These are phyloP conservation scores for Nemania sp. DNA, from an alignment of 2,329 filamentous ascomycete species.

Conservation along the genomic window DNA sequence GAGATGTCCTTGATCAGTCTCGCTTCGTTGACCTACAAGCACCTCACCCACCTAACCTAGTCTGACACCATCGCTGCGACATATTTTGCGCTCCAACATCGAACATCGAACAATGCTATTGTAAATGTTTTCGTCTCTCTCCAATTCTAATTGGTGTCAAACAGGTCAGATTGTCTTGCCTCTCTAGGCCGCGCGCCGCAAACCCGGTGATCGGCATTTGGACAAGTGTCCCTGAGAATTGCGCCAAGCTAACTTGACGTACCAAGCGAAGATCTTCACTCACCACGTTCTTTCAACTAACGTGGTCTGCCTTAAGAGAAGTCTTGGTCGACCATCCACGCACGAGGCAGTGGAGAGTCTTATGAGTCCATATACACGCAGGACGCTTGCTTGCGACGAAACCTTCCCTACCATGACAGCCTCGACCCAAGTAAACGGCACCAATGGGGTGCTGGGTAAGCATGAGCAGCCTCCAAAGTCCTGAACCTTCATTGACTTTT, in stretches of 20 bases:
- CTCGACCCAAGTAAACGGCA: slow-evolving; percentile 33
- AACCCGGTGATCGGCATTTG: slow-evolving; percentile 33
- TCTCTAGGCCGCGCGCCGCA: slow-evolving; percentile 27
- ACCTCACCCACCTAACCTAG: not conserved
- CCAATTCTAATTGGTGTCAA: slow-evolving; percentile 24
- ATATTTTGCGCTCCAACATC: slow-evolving; percentile 7
- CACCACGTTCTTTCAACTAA: slow-evolving; percentile 6
- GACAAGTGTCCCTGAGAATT: slow-evolving; percentile 17
- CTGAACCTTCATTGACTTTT: slow-evolving; percentile 1
- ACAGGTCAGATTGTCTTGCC: slow-evolving; percentile 27
- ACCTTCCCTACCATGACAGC: slow-evolving; percentile 32
- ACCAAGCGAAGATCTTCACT: slow-evolving; percentile 15
- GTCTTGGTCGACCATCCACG: not conserved
- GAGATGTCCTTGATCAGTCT: slow-evolving; percentile 7
- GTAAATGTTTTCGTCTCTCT: slow-evolving; percentile 3
- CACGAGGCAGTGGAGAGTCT: not conserved
- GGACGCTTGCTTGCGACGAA: not conserved
- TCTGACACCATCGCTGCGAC: not conserved
- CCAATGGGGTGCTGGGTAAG: slow-evolving; percentile 37
- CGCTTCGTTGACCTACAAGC: slow-evolving; percentile 7
- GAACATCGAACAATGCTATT: slow-evolving; percentile 10
- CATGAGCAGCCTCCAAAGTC: not conserved
- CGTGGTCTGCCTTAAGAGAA: slow-evolving; percentile 8
- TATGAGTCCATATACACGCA: not conserved
- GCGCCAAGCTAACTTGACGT: slow-evolving; percentile 12